phyloP scores from a whole-genome alignment of 768 basidiomycete genomes.

The Russula lepida region DNA sequence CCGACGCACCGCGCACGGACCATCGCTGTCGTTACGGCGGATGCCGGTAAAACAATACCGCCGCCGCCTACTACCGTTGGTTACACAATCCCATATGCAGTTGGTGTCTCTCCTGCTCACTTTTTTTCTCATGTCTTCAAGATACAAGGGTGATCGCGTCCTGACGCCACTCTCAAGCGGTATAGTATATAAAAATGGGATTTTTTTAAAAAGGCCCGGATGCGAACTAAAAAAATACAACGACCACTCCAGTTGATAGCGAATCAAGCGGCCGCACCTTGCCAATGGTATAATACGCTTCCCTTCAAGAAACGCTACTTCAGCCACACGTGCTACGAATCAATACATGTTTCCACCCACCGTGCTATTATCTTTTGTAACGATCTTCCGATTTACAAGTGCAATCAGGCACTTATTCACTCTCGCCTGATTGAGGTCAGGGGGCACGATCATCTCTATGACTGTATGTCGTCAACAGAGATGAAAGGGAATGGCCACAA shows the following conservation, averaged over 20 bases:
- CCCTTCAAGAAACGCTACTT: conserved; percentile 36
- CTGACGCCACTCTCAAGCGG: background rate
- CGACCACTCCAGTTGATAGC: background rate
- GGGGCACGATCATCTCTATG: conserved; percentile 63
- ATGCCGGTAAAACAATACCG: background rate
- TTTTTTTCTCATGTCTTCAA: background rate
- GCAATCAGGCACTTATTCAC: conserved; percentile 94
- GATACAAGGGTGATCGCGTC: background rate
- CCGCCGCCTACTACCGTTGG: background rate
- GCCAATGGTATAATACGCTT: conserved; percentile 62
- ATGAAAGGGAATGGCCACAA: background rate
- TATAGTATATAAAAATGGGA: background rate
- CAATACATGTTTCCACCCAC: conserved; percentile 19
- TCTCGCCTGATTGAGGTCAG: conserved; percentile 80
- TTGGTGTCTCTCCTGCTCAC: background rate
- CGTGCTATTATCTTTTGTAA: conserved; percentile 57
- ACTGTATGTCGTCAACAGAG: conserved; percentile 37
- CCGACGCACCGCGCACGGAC: background rate
- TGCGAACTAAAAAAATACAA: background rate
- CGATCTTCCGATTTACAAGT: conserved; percentile 78
- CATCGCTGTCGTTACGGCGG: background rate
- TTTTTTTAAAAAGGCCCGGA: background rate
- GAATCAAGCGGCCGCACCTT: conserved; percentile 35
- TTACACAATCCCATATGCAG: background rate
- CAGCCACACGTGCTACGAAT: background rate